A percentile compares a stretch with the other conserved stretches of the same genome.
These are phyloP conservation scores for Mycena haematopus DNA, from an alignment of 768 basidiomycete genomes.

Conservation along the genomic window DNA sequence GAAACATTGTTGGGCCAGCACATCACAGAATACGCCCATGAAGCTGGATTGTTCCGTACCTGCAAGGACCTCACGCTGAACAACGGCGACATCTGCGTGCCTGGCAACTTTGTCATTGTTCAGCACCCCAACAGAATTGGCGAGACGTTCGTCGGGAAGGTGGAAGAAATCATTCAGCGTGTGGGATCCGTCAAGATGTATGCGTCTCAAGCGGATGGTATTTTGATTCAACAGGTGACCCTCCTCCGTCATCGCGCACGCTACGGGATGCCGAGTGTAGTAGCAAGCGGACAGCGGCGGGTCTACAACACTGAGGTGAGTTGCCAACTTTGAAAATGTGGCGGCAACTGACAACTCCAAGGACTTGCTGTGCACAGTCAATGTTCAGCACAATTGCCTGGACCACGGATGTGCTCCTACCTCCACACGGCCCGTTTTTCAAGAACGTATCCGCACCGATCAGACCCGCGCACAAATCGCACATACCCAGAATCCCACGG, in stretches of 20 bases:
- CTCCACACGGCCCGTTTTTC: not conserved
- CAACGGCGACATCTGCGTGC: not conserved
- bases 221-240: not conserved
- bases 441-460: not conserved
- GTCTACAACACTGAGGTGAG: not conserved
- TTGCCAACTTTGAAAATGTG: not conserved
- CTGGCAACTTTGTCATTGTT: not conserved
- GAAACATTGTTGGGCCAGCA: not conserved
- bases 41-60: no score
- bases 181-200: not conserved
- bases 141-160: not conserved
- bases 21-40: not conserved
- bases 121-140: not conserved
- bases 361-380: not conserved
- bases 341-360: not conserved
- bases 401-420: not conserved
- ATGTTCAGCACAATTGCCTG: not conserved
- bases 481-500: not conserved
- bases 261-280: not conserved
- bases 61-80: not conserved
- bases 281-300: no score
- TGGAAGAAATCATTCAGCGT: not conserved
- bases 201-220: not conserved
- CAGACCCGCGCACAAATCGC: not conserved
- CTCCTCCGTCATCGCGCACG: not conserved